phyloP scores from a whole-genome alignment of 208 protist species.

The Porcisia hertigi region DNA sequence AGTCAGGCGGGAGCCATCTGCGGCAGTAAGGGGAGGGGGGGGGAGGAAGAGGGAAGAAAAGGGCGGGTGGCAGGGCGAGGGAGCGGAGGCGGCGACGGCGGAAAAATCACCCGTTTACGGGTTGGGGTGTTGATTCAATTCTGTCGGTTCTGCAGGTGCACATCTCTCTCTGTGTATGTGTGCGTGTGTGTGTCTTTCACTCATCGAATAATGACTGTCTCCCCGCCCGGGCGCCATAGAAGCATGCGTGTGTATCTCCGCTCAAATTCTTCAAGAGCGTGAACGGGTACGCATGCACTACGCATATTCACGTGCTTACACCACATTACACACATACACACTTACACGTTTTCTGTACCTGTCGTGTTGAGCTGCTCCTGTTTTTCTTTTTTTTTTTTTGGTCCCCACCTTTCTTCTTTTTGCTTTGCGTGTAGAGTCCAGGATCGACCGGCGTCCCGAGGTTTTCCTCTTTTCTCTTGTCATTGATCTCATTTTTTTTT shows the following conservation, averaged over 20 bases:
- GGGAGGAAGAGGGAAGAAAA: background rate
- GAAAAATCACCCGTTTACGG: too few species aligned
- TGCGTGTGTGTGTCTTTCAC: too few species aligned
- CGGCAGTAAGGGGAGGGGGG: background rate
- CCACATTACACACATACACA: background rate
- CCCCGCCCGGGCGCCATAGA: too few species aligned
- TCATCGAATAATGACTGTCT: background rate
- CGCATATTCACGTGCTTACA: background rate
- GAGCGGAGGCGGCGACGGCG: too few species aligned
- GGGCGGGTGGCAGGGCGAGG: background rate
- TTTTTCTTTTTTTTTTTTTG: constrained; percentile 19
- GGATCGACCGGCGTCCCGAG: background rate
- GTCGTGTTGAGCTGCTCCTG: background rate
- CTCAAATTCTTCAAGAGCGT: background rate
- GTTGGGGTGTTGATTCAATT: too few species aligned
- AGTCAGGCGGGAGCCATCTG: background rate
- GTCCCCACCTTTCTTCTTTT: background rate
- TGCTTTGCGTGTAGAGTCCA: background rate
- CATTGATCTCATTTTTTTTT: background rate
- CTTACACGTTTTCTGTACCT: background rate
- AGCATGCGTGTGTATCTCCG: background rate
- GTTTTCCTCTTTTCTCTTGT: background rate
- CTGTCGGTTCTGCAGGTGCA: too few species aligned
- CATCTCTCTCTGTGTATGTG: too few species aligned
- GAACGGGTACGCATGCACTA: background rate